A percentile compares a stretch with the other conserved stretches of the same genome.
phyloP scores from a whole-genome alignment of 1,139 yeast species.

The Hemisphaericaspora subhashii region DNA sequence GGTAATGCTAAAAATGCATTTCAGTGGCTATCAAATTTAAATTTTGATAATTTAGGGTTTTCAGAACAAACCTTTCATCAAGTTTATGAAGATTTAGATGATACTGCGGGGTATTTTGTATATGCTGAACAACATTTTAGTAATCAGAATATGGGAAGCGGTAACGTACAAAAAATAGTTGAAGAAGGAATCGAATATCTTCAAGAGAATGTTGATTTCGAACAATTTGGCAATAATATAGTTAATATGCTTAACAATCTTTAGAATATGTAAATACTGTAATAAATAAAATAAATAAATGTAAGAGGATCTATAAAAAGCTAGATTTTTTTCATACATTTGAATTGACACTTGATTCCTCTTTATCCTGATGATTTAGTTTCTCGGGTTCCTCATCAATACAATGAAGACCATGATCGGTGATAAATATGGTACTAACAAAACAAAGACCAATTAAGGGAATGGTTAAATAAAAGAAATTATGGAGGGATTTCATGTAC shows the following conservation, averaged over 20 bases:
- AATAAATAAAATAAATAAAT: neutral
- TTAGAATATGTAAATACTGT: neutral
- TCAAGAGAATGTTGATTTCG: constrained; percentile 14
- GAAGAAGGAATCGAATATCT: constrained; percentile 17
- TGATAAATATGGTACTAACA: constrained; percentile 32
- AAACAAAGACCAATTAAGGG: constrained; percentile 46
- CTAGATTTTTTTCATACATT: neutral
- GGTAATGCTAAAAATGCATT: neutral
- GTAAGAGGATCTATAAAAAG: neutral
- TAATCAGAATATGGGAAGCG: constrained; percentile 14
- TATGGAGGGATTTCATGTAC: constrained; percentile 38
- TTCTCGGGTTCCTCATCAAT: constrained; percentile 32
- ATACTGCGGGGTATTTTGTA: neutral
- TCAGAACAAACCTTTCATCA: too few species aligned
- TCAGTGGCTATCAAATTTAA: constrained; percentile 1
- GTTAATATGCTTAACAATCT: constrained; percentile 7
- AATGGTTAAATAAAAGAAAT: constrained; percentile 40
- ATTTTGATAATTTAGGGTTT: constrained; percentile 5
- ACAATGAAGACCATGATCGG: constrained; percentile 44
- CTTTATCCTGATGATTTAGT: neutral
- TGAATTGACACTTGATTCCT: neutral
- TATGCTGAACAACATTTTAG: constrained; percentile 7
- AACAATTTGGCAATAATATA: constrained; percentile 14
- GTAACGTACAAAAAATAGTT: constrained; percentile 18
- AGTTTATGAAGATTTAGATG: too few species aligned